These are phyloP conservation scores for Dendrocalamus sinicus DNA, from an alignment of 176 grass and related monocot species.

Conservation along the genomic window DNA sequence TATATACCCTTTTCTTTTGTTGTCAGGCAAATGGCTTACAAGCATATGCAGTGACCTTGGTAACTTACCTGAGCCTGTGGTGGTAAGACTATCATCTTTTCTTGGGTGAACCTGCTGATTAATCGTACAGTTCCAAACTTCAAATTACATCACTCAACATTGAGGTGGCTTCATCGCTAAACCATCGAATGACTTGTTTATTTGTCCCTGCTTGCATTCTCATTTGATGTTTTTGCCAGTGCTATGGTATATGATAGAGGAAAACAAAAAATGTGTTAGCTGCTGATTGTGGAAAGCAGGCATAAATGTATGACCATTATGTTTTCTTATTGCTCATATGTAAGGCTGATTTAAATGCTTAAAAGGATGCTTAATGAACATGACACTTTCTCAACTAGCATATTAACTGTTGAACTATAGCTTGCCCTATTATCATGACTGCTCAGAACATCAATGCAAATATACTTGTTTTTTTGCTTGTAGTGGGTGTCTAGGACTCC, in stretches of 20 bases:
- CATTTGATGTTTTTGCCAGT: background rate
- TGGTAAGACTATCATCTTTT: conserved; percentile 66
- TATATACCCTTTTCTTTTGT: background rate
- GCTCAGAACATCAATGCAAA: background rate
- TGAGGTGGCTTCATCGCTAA: background rate
- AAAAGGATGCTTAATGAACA: background rate
- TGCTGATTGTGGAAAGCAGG: background rate
- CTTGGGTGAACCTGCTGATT: background rate
- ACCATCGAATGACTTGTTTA: background rate
- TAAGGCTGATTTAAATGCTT: background rate
- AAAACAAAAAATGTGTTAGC: background rate
- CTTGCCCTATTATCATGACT: background rate
- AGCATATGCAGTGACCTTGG: conserved; percentile 93
- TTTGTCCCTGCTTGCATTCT: background rate
- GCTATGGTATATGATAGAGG: background rate
- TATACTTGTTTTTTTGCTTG: background rate
- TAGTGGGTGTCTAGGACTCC: background rate
- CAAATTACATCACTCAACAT: background rate
- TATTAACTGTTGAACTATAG: background rate
- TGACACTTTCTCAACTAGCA: background rate
- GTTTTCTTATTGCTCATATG: background rate
- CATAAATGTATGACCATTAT: background rate
- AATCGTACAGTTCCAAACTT: background rate
- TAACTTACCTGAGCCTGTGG: conserved; percentile 85
- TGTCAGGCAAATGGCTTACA: conserved; percentile 93